Conservation (phyloP, 116 monocot species). For the Cymodocea nodosa region DNA sequence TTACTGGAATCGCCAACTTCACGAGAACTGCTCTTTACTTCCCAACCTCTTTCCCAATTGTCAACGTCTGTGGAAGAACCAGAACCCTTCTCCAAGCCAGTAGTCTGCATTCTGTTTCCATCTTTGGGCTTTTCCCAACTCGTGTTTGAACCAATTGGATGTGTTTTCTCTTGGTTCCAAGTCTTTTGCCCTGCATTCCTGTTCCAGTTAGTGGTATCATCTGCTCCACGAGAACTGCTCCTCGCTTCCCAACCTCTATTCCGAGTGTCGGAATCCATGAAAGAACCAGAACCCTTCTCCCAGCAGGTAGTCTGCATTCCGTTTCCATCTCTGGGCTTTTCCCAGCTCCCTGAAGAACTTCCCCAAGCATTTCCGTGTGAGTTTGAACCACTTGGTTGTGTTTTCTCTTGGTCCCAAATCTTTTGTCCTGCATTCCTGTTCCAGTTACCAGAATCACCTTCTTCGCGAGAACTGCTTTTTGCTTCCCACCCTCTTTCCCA, state of each 20-base stretch:
- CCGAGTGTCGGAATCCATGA: too few relatives aligned
- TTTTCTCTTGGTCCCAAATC: constrained; percentile 4
- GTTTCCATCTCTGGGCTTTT: too few relatives aligned
- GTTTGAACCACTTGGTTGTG: background rate
- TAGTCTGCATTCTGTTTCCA: background rate
- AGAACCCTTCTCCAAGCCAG: too few relatives aligned
- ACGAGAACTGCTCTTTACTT: too few relatives aligned
- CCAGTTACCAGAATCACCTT: background rate
- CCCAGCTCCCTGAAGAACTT: background rate
- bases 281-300: too few relatives aligned
- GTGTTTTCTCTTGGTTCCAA: constrained; percentile 4
- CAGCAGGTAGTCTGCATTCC: too few relatives aligned
- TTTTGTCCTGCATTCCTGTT: background rate
- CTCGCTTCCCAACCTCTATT: too few relatives aligned
- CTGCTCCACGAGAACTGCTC: background rate
- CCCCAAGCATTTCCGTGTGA: constrained; percentile 5
- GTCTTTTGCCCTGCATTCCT: background rate
- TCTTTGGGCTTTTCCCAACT: background rate
- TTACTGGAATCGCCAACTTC: background rate
- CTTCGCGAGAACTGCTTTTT: background rate
- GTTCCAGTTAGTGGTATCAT: background rate
- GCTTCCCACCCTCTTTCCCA: background rate
- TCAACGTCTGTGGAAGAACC: too few relatives aligned
- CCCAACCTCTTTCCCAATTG: too few relatives aligned
- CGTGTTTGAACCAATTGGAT: background rate